Base-by-base conservation (phyloP, 2,329 filamentous ascomycete genomes). In the Ophiostoma quercus region DNA sequence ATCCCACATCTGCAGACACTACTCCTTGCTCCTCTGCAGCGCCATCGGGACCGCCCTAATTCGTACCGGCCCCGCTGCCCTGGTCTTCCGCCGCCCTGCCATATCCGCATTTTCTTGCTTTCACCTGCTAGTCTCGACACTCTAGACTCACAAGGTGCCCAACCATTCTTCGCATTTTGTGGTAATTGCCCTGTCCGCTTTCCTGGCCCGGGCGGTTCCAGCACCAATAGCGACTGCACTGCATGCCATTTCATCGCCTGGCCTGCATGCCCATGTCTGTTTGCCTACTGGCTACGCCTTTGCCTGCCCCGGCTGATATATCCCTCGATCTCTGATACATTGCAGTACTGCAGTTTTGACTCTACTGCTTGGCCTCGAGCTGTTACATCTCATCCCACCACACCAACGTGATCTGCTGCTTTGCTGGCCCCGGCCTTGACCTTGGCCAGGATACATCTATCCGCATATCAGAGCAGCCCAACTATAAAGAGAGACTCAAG, bases 21-120 rank as follows among this genome's bases (percentile, higher is more conserved):
- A 3, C 43, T 19, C 41, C 12, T 16, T 47, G 41, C 41, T 29
- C 54, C 57, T 62, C 57, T 62, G 14, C 57, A 57, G 51, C 51
- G 29, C n/a, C 51, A 62, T 25, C 57, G 25, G 57, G 57, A 57
- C 51, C 22, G 57, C 25, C 57, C 57, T 57, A 57, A 32, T 62
- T 12, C 22, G 57, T 7, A 62, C 57, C 57, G 57, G 57, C 57
- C 57, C 57, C 57, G 57, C 57, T 32, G 57, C 22, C 57, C 57
- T 62, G 22, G 12, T 14, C 57, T 62, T 62, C 57, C 57, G 57
- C 25, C 57, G 25, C 12, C 57, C 25, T 57, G 51, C 51, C 22
- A 57, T 57, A 57, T 57, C 51, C n/a, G 51, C 51, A 57, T 25
- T 14, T 57, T 57, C 51, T 62, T 32, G 43, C 43, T 47, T n/a